Evolutionary conservation across 805 yeast genomes (phyloP), one percentile per base, ranked within the genome.

Genomic region (Teunomyces aglyptinius): DNA sequence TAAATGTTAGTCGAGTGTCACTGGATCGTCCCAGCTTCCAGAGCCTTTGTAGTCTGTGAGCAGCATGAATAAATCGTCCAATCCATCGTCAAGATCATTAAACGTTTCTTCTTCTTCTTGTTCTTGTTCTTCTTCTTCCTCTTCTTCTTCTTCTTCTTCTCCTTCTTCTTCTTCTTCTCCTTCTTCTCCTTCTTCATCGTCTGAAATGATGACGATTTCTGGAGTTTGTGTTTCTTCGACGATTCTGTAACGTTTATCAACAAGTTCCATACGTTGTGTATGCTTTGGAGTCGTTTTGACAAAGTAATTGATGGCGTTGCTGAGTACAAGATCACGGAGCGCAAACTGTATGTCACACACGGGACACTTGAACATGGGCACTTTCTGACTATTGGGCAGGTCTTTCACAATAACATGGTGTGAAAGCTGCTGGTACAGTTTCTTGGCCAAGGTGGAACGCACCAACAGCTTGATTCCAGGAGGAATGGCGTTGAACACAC

Each of bases 11-110:
- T 70, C 75, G 24, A 71, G 46, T 2, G 66, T 65, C 13, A 70
- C 62, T 4, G 76, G 76, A 44, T 70, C 69, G 27, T 63, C 69
- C 71, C 71, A 66, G 41, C 67, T 66, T 0, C 76, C 75, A 1
- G 52, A 50, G 11, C 71, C 73, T 4, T 47, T 45, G 24, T 44
- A 31, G 6, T 38, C 34, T 11, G 41, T 36, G 16, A 36, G 39
- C 39, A 36, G 39, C 39, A 36, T 36, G 29, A 67, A 36, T 12
- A 57, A 62, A 5, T 62, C 67, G 39, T 63, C 70, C 15, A 65
- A 54, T 1, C 68, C 68, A 46, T 67, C 71, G 40, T 67, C 50
- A 43, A 60, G 56, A 10, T 54, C 59, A 27, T 61, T 29, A 6
- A 38, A 26, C 10, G 49, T 46, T 10, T 24, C 34, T 11, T 36